Conservation (phyloP, 1,139 yeast genomes). For the Hanseniaspora gamundiae region DNA sequence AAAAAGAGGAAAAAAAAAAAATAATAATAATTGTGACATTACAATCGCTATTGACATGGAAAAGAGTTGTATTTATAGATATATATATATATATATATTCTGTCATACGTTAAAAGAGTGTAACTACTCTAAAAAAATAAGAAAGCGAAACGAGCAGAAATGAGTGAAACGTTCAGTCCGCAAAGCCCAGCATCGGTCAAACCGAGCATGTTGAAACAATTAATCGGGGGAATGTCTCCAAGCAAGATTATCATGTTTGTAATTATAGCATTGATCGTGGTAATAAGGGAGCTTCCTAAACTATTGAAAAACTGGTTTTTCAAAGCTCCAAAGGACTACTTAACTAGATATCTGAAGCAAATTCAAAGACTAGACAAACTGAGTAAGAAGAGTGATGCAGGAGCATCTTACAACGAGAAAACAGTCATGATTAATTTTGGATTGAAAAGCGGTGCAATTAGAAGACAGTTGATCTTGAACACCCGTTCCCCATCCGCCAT, state of each 20-base stretch:
- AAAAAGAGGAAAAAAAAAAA: too few species aligned
- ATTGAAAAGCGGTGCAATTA: constrained; percentile 27
- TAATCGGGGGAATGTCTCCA: not conserved
- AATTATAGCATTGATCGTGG: not conserved
- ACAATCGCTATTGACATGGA: too few species aligned
- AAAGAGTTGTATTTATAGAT: too few species aligned
- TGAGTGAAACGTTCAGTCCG: too few species aligned
- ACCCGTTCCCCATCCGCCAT: constrained; percentile 31
- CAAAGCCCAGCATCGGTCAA: too few species aligned
- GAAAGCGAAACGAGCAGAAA: too few species aligned
- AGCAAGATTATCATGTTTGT: not conserved
- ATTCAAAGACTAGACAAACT: not conserved
- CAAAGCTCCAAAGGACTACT: constrained; percentile 7
- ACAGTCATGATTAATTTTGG: constrained; percentile 14
- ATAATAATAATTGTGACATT: too few species aligned
- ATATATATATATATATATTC: too few species aligned
- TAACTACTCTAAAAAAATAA: too few species aligned
- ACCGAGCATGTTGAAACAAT: not conserved
- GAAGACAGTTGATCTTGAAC: constrained; percentile 45
- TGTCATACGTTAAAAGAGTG: too few species aligned
- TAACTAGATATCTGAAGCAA: constrained; percentile 3
- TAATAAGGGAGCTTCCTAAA: not conserved
- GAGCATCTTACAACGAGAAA: not conserved
- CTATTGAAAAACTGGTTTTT: constrained; percentile 1
- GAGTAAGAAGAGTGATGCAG: constrained; percentile 3